Evolutionary conservation across 2,329 filamentous ascomycete species (phyloP).

Genomic region (Exophiala sideris): DNA sequence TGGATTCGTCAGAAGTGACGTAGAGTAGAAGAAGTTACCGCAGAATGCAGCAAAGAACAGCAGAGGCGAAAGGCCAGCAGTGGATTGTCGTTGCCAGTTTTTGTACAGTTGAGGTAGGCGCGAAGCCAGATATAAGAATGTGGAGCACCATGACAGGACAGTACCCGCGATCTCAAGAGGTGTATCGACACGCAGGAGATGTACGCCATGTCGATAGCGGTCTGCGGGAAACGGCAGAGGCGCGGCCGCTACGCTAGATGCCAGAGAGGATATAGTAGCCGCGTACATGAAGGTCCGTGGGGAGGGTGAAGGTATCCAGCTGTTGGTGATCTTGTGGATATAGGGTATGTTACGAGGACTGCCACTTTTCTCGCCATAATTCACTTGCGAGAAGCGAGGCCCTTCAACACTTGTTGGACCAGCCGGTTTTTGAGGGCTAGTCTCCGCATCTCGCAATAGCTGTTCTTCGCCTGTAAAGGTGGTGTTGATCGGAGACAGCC

Average conservation of each 20-base stretch:
- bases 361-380: conserved; percentile 27
- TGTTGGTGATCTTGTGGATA: conserved; percentile 14
- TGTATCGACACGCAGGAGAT: conserved; percentile 30
- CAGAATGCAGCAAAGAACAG: conserved; percentile 66
- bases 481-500: conserved; percentile 36
- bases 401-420: conserved; percentile 12
- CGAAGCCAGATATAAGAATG: conserved; percentile 56
- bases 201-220: conserved; percentile 24
- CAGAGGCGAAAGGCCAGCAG: conserved; percentile 59
- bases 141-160: conserved; percentile 56
- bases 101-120: conserved; percentile 64
- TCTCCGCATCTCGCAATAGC: conserved; percentile 6
- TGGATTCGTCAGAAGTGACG: conserved; percentile 61
- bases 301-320: conserved; percentile 32
- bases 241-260: conserved; percentile 42
- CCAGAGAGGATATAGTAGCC: conserved; percentile 44
- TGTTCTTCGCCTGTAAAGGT: conserved; percentile 25
- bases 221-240: conserved; percentile 19
- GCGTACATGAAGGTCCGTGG: conserved; percentile 45
- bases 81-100: conserved; percentile 61
- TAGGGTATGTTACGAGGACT: conserved; percentile 1
- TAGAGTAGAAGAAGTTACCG: conserved; percentile 66
- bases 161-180: conserved; percentile 46
- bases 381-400: conserved; percentile 23
- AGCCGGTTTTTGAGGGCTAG: conserved; percentile 13